Percentiles rank a stretch among this genome's conserved stretches.
Evolutionary conservation across 2,329 filamentous ascomycete genomes (phyloP).

Genomic region (Clarireedia sp.): DNA sequence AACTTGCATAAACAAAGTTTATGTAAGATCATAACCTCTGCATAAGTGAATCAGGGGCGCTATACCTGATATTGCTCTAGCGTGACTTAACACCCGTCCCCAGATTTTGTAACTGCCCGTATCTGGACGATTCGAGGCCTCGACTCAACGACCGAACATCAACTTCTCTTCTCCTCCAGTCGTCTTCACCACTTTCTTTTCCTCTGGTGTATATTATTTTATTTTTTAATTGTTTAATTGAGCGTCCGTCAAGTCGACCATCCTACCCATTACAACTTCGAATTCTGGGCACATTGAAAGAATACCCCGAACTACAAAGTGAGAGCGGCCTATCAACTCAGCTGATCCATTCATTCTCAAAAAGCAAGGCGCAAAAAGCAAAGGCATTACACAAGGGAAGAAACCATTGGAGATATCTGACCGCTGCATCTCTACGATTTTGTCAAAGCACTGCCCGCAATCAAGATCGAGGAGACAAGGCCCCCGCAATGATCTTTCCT

Average conservation of each 20-base stretch:
- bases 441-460: slow-evolving; percentile 1
- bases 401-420: slow-evolving; percentile 4
- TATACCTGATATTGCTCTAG: no score
- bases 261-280: neutral
- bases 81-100: no score
- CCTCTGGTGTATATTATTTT: neutral
- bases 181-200: neutral
- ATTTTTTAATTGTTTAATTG: slow-evolving; percentile 7
- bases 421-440: neutral
- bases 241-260: neutral
- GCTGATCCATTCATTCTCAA: neutral
- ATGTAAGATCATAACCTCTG: no score
- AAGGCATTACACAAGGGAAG: neutral
- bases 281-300: neutral
- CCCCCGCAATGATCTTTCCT: slow-evolving; percentile 27
- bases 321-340: neutral
- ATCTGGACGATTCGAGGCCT: neutral
- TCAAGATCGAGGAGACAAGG: slow-evolving; percentile 13
- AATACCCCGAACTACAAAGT: neutral
- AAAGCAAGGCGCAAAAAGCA: neutral
- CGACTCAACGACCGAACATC: neutral
- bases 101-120: no score
- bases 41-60: no score
- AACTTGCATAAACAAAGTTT: no score
- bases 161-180: slow-evolving; percentile 5